Evolutionary conservation across 805 yeast genomes (phyloP), one percentile per base, ranked within the genome.

Genomic region (Starmerella floris): DNA sequence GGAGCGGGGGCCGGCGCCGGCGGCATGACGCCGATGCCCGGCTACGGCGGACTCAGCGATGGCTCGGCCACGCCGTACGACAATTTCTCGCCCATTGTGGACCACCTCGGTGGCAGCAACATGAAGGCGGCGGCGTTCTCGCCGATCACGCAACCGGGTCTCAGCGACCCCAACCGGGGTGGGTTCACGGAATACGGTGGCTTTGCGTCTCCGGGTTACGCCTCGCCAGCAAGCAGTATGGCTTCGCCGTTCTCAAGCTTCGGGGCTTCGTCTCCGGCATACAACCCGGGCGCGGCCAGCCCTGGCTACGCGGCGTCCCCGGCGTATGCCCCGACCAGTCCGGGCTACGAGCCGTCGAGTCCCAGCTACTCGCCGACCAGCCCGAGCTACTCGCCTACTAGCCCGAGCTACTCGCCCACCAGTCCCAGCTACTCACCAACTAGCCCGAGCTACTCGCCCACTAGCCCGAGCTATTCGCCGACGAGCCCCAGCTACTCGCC

Each of bases 1-100:
- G 35, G 37, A 19, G 48, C 67, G 64, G 28, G 60, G 59, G 23
- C 55, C 71, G n/a, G 66, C 8, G 60, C 57, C 40, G 59, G 67
- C 17, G 66, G 66, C 42, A 68, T 64, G 39, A 68, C 66, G 30
- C 68, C 64, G 42, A 30, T 36, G 30, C 44, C 51, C 4, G 39
- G 48, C 8, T 31, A 36, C 25, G 40, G 31, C 28, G 43, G 45
- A 17, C 30, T 42, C 28, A 44, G 48, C 23, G 85, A 75, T 40
- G 95, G 96, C 51, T 81, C 88, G 43, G 88, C 91, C 32, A 85
- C 98, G 38, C 95, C 95, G 37, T 87, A 87, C 63, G 83, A 81
- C 56, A 72, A 67, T 42, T 71, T 73, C 45, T 72, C 73, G 32
- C 82, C 80, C 13, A 54, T 66, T 35, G 45, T 41, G 20, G 62